Conservation (phyloP, 441 rosid genomes). For the Pelargonium cotyledonis region DNA sequence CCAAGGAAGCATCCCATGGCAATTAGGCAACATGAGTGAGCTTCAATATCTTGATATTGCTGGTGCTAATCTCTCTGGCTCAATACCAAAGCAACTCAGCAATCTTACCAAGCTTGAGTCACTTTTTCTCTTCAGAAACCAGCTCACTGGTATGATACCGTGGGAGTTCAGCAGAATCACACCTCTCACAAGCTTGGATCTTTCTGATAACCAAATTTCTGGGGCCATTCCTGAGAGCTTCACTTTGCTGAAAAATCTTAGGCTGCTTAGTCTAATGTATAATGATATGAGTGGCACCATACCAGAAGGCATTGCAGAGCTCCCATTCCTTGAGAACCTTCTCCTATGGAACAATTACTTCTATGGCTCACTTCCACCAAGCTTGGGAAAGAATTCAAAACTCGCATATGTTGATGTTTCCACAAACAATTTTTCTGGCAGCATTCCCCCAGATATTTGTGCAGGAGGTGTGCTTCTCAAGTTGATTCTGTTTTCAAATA, state of each 20-base stretch:
- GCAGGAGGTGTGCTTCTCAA: slow-evolving; percentile 57
- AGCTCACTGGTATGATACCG: slow-evolving; percentile 57
- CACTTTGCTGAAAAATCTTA: slow-evolving; percentile 59
- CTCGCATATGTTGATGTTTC: slow-evolving; percentile 88
- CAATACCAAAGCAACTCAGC: slow-evolving; percentile 54
- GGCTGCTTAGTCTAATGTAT: slow-evolving; percentile 67
- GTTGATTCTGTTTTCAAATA: slow-evolving; percentile 76
- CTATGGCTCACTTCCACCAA: slow-evolving; percentile 67
- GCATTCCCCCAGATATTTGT: slow-evolving; percentile 71
- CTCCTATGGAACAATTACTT: slow-evolving; percentile 85
- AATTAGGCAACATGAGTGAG: slow-evolving; percentile 64
- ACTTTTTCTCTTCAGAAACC: slow-evolving; percentile 74
- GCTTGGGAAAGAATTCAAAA: slow-evolving; percentile 64
- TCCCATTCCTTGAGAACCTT: slow-evolving; percentile 73
- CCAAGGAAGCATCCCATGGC: slow-evolving; percentile 67
- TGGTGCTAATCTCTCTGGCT: slow-evolving; percentile 67
- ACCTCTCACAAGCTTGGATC: slow-evolving; percentile 67
- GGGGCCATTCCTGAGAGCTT: slow-evolving; percentile 81
- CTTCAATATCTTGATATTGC: slow-evolving; percentile 83
- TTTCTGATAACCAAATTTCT: slow-evolving; percentile 68
- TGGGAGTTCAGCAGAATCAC: slow-evolving; percentile 50
- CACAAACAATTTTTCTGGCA: slow-evolving; percentile 64
- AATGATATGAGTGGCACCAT: slow-evolving; percentile 82
- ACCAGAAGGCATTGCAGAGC: slow-evolving; percentile 60
- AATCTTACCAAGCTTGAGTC: slow-evolving; percentile 79